phyloP scores from a whole-genome alignment of 2,329 filamentous ascomycete species.

The Sporothrix curviconia region DNA sequence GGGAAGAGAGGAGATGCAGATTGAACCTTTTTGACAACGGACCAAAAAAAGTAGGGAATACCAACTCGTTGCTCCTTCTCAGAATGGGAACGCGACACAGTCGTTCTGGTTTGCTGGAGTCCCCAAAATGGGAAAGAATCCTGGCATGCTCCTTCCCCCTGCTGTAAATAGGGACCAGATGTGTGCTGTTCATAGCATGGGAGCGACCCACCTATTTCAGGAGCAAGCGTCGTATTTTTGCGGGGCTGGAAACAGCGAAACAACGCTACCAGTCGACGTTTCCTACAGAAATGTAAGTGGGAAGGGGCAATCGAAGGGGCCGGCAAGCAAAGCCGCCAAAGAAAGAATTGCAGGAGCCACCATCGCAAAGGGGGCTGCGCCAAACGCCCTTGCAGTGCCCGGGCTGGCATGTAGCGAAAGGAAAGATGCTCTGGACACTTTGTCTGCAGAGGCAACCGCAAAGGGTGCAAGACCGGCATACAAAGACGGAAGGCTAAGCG shows the following conservation, averaged over 20 bases:
- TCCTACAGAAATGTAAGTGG: not conserved
- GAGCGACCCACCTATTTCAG: conserved; percentile 15
- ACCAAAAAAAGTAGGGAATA: not conserved
- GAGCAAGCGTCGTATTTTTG: conserved; percentile 15
- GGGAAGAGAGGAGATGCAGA: not conserved
- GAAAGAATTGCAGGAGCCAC: not conserved
- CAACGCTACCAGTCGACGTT: conserved; percentile 8
- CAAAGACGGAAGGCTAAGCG: too few relatives aligned
- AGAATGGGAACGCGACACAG: conserved; percentile 12
- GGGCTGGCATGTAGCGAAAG: conserved; percentile 2
- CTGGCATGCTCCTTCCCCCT: conserved; percentile 8
- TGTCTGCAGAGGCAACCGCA: not conserved
- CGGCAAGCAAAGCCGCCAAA: not conserved
- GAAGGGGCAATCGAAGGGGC: not conserved
- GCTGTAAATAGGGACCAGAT: conserved; percentile 6
- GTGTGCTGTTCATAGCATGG: not conserved
- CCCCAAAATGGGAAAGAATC: not conserved
- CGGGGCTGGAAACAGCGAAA: conserved; percentile 13
- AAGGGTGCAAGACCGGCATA: not conserved
- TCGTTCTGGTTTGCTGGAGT: not conserved
- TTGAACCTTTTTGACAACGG: conserved; percentile 3
- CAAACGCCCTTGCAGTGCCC: not conserved
- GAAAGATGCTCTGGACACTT: not conserved
- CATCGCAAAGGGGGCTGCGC: not conserved
- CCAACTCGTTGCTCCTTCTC: not conserved